These are phyloP conservation scores for Iris pallida DNA, from an alignment of 116 monocot genomes.

Conservation along the genomic window DNA sequence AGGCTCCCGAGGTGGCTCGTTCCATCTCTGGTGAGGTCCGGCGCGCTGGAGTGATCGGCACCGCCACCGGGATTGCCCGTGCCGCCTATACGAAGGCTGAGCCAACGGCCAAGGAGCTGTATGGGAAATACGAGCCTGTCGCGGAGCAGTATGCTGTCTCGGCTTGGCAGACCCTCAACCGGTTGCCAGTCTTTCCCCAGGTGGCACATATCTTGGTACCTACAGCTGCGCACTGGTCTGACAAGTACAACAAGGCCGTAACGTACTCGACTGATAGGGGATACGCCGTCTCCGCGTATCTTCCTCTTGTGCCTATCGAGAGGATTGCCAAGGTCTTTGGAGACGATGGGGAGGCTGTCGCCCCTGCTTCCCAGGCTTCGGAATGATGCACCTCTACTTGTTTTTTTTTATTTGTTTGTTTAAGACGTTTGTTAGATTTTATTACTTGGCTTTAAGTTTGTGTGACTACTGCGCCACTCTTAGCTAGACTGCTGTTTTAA, in stretches of 20 bases:
- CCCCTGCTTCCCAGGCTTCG: not conserved
- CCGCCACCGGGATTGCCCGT: slow-evolving; percentile 25
- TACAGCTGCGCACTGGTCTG: slow-evolving; percentile 25
- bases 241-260: slow-evolving; percentile 41
- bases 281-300: slow-evolving; percentile 26
- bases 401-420: too few species aligned
- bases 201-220: slow-evolving; percentile 32
- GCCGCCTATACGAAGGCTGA: slow-evolving; percentile 22
- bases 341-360: not conserved
- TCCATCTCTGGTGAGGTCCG: slow-evolving; percentile 31
- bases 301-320: slow-evolving; percentile 51
- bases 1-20: slow-evolving; percentile 26
- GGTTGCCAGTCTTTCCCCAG: slow-evolving; percentile 38
- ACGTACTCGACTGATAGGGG: slow-evolving; percentile 31
- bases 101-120: slow-evolving; percentile 28
- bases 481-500: too few species aligned
- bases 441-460: too few species aligned
- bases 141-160: slow-evolving; percentile 35
- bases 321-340: slow-evolving; percentile 36
- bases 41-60: slow-evolving; percentile 29
- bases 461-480: too few species aligned
- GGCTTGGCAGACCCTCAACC: slow-evolving; percentile 46
- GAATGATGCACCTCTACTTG: too few species aligned
- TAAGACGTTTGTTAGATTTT: too few species aligned
- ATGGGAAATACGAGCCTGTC: slow-evolving; percentile 37